These are phyloP conservation scores for Scleroderma bovista DNA, from an alignment of 768 basidiomycete genomes.

Conservation along the genomic window DNA sequence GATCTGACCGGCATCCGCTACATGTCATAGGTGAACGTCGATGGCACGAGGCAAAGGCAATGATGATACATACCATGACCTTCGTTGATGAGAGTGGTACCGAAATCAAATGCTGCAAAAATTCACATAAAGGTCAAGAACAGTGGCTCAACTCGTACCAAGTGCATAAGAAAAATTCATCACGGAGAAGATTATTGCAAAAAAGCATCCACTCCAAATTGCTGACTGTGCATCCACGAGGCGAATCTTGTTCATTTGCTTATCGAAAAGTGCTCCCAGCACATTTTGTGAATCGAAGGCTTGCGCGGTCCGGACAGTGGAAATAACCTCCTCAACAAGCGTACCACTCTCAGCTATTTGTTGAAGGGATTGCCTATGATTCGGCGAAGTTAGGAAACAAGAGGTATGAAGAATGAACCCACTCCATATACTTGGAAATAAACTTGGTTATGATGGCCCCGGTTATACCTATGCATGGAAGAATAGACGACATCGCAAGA, in stretches of 20 bases:
- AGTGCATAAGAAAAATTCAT: constrained; percentile 74
- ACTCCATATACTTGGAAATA: constrained; percentile 62
- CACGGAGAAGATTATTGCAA: constrained; percentile 77
- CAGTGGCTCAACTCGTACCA: constrained; percentile 30
- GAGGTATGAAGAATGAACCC: background rate
- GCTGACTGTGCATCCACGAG: constrained; percentile 53
- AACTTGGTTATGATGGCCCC: constrained; percentile 70
- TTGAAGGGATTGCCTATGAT: constrained; percentile 52
- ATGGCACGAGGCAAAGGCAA: background rate
- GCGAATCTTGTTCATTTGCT: constrained; percentile 48
- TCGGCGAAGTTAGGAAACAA: background rate
- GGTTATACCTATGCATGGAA: constrained; percentile 76
- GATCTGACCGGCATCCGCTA: constrained; percentile 63
- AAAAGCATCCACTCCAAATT: constrained; percentile 50
- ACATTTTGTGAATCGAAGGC: constrained; percentile 80
- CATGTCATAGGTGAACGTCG: background rate
- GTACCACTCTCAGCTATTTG: constrained; percentile 75
- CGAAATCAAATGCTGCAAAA: background rate
- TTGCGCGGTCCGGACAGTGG: constrained; percentile 82
- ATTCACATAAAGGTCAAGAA: background rate
- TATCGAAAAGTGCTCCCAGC: constrained; percentile 62
- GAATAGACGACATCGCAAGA: constrained; percentile 72
- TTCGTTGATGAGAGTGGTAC: constrained; percentile 58
- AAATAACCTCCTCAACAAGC: constrained; percentile 89
- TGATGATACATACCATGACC: constrained; percentile 39